Evolutionary conservation across 352 stramenopile genomes (phyloP), one percentile per base, ranked within the genome.

Genomic region (Phytophthora hibernalis): DNA sequence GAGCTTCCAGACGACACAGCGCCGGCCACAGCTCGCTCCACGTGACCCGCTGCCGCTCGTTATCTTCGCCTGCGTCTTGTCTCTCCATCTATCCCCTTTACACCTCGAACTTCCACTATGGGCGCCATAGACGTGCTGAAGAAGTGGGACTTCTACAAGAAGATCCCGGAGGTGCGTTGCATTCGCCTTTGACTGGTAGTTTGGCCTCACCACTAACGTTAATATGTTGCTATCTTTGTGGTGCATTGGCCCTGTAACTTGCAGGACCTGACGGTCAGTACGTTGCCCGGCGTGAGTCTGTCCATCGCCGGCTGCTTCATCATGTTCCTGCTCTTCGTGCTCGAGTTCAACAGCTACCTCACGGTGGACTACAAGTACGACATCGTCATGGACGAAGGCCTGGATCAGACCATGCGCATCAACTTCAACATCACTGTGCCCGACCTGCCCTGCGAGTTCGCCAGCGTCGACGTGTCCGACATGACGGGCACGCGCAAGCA

Each of bases 371-470:
- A 95, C 78, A 85, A 92, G 72, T 92, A 94, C 71, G 84, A 94
- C 63, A 95, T 96, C 67, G 86, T 95, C 42, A 94, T 96, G 83
- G 90, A 97, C 77, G 81, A 95, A 55, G 83, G 80, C 2, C 72
- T 95, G 22, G 85, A 95, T 69, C 78, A 92, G 72, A 95, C 77
- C 42, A 87, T 96, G 73, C 90, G 94, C 56, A 97, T 99, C 50
- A 99, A 99, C 77, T 99, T 99, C 72, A 99, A 99, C 82, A 98
- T 99, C 70, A 99, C 96, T 30, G 85, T 99, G 45, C 89, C 98
- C 30, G 95, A 99, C 78, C 65, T 99, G 18, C 95, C 97, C 21
- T 99, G 97, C 76, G 96, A 99, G 77, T 99, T 97, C 70, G 95
- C 98, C 9, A 91, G 77, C 20, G 90, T 99, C 6, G 97, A 99